Conservation (phyloP, 2,329 filamentous ascomycete genomes). For the Venturia nashicola region DNA sequence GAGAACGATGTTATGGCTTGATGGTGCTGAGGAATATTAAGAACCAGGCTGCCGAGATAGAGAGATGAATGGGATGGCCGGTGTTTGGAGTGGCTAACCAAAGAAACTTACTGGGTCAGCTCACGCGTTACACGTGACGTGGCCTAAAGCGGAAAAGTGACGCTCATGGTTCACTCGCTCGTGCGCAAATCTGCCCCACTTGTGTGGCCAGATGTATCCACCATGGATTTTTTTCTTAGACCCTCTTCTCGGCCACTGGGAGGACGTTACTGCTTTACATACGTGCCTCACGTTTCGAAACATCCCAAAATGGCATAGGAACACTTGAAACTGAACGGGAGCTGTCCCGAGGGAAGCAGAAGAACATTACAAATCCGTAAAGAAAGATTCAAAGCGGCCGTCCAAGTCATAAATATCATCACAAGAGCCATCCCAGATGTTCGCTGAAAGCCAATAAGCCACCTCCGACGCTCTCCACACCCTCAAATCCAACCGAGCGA, state of each 20-base stretch:
- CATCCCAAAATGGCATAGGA: not conserved
- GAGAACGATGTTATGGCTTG: not conserved
- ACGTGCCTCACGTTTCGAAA: not conserved
- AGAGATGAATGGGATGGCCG: not conserved
- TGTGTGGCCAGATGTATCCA: too few relatives aligned
- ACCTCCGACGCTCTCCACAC: not conserved
- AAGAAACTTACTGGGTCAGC: not conserved
- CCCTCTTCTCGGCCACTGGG: not conserved
- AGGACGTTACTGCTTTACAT: not conserved
- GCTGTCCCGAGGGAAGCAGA: not conserved
- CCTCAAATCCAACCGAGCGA: constrained; percentile 1
- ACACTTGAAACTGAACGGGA: not conserved
- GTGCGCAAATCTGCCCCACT: too few relatives aligned
- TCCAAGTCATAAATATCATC: constrained; percentile 1
- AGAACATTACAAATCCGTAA: not conserved
- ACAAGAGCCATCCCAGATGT: not conserved
- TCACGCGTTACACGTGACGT: not conserved
- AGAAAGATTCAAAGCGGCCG: not conserved
- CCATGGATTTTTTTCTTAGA: too few relatives aligned
- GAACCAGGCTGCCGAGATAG: not conserved
- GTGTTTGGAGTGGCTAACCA: not conserved
- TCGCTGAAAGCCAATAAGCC: not conserved
- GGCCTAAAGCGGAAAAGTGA: not conserved
- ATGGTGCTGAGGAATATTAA: not conserved
- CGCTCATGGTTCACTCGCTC: not conserved